These are phyloP conservation scores for Fusarium anguioides DNA, from an alignment of 2,329 filamentous ascomycete species.

Conservation along the genomic window DNA sequence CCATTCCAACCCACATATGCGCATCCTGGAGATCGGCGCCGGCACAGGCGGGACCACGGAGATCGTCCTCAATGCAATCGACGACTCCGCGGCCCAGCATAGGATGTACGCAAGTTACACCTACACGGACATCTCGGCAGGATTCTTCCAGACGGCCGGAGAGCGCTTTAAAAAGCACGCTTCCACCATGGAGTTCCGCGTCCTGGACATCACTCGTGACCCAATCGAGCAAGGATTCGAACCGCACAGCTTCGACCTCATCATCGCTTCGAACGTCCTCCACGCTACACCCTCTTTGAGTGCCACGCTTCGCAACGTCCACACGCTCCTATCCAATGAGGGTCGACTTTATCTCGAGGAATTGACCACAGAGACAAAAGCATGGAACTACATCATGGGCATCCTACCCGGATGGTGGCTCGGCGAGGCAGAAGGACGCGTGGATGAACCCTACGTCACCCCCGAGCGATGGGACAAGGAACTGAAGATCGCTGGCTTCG, in stretches of 20 bases:
- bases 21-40: conserved; percentile 45
- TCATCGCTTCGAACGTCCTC: conserved; percentile 47
- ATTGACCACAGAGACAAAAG: conserved; percentile 3
- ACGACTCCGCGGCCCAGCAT: not conserved
- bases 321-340: conserved; percentile 31
- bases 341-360: conserved; percentile 7
- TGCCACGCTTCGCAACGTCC: conserved; percentile 39
- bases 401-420: conserved; percentile 51
- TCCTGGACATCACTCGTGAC: conserved; percentile 49
- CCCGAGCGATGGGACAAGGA: conserved; percentile 43
- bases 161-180: conserved; percentile 31
- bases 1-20: conserved; percentile 33
- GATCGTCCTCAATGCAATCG: conserved; percentile 38
- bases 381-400: conserved; percentile 45
- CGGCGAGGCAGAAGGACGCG: conserved; percentile 42
- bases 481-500: conserved; percentile 43
- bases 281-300: conserved; percentile 45
- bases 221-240: conserved; percentile 47
- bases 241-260: conserved; percentile 42
- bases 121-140: conserved; percentile 47
- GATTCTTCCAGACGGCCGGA: conserved; percentile 45
- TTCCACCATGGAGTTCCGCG: conserved; percentile 39
- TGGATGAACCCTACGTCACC: conserved; percentile 42
- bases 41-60: conserved; percentile 49
- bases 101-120: conserved; percentile 36